phyloP scores from a whole-genome alignment of 1,284 basidiomycete genomes.

The Pisolithus thermaeus region DNA sequence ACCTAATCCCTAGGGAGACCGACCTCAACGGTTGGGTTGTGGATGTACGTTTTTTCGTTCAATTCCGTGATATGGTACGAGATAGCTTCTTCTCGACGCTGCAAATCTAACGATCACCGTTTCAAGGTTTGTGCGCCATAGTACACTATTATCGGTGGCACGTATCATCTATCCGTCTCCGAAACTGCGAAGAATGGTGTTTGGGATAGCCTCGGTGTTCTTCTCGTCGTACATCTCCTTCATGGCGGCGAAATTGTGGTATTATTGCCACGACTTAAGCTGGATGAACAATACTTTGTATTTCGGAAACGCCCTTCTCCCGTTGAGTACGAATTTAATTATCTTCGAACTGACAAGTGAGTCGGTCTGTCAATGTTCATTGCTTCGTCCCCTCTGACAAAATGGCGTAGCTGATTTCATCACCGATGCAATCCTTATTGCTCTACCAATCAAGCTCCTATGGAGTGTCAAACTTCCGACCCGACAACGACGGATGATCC shows the following conservation, averaged over 20 bases:
- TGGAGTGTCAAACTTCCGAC: slow-evolving; percentile 20
- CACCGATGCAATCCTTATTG: slow-evolving; percentile 14
- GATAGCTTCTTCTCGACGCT: too few species aligned
- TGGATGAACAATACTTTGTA: background rate
- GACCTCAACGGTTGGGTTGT: background rate
- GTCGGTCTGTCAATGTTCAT: background rate
- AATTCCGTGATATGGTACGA: background rate
- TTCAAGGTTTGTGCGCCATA: background rate
- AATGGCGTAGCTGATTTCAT: slow-evolving; percentile 14
- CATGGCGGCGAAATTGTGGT: background rate
- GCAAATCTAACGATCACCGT: background rate
- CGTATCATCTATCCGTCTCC: slow-evolving; percentile 10
- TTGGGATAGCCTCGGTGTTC: slow-evolving; percentile 8
- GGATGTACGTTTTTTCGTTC: slow-evolving; percentile 4
- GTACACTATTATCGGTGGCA: slow-evolving; percentile 10
- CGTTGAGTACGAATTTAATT: background rate
- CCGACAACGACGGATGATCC: slow-evolving; percentile 22
- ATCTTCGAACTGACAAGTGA: slow-evolving; percentile 4
- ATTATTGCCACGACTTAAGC: background rate
- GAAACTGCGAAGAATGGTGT: slow-evolving; percentile 10
- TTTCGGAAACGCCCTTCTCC: background rate
- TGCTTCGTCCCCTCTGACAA: background rate
- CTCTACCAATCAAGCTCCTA: slow-evolving; percentile 17
- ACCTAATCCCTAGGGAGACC: background rate
- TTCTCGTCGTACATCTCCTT: background rate